These are phyloP conservation scores for Diplotaxis tenuifolia DNA, from an alignment of 345 rosid genomes.

Conservation along the genomic window DNA sequence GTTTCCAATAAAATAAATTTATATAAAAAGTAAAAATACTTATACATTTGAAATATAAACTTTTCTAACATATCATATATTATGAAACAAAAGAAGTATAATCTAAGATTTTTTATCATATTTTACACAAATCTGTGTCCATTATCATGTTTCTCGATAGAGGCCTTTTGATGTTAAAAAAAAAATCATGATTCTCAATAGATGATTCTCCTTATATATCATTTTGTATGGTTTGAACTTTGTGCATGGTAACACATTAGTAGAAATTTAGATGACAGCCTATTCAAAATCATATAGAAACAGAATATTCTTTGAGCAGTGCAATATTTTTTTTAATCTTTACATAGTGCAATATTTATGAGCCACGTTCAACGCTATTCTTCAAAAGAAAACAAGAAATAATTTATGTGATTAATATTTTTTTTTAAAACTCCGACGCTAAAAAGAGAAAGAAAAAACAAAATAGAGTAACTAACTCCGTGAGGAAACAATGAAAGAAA, in stretches of 20 bases:
- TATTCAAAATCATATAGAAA: not conserved
- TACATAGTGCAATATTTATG: not conserved
- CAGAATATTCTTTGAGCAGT: not conserved
- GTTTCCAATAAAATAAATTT: not conserved
- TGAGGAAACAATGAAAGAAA: conserved; percentile 7
- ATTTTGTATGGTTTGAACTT: not conserved
- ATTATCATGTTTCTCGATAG: not conserved
- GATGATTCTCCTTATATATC: not conserved
- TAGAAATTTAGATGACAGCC: not conserved
- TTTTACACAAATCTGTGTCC: not conserved
- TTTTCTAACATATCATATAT: not conserved
- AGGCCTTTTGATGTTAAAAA: no score
- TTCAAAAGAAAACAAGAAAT: no score
- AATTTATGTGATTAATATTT: no score
- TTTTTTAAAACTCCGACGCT: not conserved
- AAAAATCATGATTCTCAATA: not conserved
- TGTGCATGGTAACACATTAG: not conserved
- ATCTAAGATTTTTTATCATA: not conserved
- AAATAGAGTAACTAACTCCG: not conserved
- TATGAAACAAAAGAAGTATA: not conserved
- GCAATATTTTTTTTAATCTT: not conserved
- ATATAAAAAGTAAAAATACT: no score
- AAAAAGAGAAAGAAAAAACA: not conserved
- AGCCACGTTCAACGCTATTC: no score
- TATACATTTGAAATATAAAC: not conserved